Base-by-base conservation (phyloP, 2,329 filamentous ascomycete species). In the Atkinsonella hypoxylon region DNA sequence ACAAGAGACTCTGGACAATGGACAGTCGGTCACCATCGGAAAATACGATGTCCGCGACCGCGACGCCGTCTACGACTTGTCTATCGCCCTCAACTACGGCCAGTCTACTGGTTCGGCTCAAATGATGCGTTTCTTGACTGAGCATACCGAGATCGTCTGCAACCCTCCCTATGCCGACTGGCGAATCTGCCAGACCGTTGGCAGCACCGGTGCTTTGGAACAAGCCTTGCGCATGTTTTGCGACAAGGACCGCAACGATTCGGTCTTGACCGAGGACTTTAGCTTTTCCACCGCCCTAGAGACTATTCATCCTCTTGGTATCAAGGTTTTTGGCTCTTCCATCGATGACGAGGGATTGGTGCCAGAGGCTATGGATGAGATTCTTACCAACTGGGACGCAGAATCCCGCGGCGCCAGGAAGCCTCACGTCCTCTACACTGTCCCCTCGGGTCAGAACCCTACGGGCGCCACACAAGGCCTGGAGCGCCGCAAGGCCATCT, bases 91-190 rank as follows among this genome's bases (percentile, higher is more conserved):
- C 64, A 97, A 98, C 70, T 98, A 98, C 65, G 88, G 87, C 34
- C 89, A 95, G 69, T 83, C 89, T 9, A 82, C 82, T 17, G 93
- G 93, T 17, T 81, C 88, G 11, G 85, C 89, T 3, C 93, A 95
- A 69, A 75, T 98, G 66, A 72, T 96, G 55, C 83, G 93, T 53
- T 97, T 87, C 70, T 76, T 97, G 47, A 94, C 90, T 0, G 93
- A 98, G 72, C 93, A 97, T 69, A 95, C 90, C 0, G 91, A 98
- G 69, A 81, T 97, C 51, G 82, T 95, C 15, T 87, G 89, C 67
- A 76, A 81, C 54, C 90, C 91, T 15, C 88, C 87, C 0, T 97
- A 97, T 64, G 77, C 83, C 17, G 90, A 98, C 70, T 98, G 93
- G 93, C 76, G 80, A 56, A 87, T 87, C 60, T 83, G 82, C 50